Conservation (phyloP, 2,329 filamentous ascomycete genomes). For the Akanthomyces muscarius region DNA sequence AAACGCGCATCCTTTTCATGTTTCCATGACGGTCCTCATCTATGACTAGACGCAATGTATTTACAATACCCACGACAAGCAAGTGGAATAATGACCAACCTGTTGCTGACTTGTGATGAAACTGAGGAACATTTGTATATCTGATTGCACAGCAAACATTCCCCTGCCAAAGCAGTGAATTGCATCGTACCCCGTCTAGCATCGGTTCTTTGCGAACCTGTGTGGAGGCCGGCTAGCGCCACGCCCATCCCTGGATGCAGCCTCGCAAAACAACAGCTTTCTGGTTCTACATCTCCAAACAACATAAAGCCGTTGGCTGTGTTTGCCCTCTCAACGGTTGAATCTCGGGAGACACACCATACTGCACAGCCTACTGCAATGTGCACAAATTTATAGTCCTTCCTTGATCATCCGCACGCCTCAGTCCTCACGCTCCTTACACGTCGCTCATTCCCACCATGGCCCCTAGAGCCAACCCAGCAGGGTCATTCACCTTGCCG, state of each 20-base stretch:
- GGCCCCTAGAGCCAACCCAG: neutral
- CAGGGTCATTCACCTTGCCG: constrained; percentile 32
- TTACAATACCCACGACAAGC: constrained; percentile 11
- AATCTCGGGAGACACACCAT: too few species aligned
- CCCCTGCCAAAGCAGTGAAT: too few species aligned
- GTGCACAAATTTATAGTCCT: neutral
- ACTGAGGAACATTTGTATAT: too few species aligned
- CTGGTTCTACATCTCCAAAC: neutral
- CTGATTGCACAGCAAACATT: neutral
- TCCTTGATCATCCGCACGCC: neutral
- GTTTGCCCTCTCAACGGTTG: neutral
- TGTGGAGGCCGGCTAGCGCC: constrained; percentile 14
- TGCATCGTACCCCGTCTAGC: neutral
- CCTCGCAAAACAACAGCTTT: neutral
- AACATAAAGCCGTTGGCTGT: neutral
- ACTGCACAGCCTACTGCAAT: neutral
- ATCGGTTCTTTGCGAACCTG: neutral
- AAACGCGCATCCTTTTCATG: neutral
- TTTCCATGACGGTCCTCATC: neutral
- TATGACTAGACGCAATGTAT: constrained; percentile 8
- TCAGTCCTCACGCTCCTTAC: constrained; percentile 2
- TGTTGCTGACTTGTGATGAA: too few species aligned
- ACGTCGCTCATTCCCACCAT: constrained; percentile 10
- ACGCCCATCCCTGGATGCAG: neutral
- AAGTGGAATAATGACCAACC: constrained; percentile 4